Evolutionary conservation across 75 land plant genomes (phyloP), one percentile per base, ranked within the genome.

Genomic region (Gnetum montanum): DNA sequence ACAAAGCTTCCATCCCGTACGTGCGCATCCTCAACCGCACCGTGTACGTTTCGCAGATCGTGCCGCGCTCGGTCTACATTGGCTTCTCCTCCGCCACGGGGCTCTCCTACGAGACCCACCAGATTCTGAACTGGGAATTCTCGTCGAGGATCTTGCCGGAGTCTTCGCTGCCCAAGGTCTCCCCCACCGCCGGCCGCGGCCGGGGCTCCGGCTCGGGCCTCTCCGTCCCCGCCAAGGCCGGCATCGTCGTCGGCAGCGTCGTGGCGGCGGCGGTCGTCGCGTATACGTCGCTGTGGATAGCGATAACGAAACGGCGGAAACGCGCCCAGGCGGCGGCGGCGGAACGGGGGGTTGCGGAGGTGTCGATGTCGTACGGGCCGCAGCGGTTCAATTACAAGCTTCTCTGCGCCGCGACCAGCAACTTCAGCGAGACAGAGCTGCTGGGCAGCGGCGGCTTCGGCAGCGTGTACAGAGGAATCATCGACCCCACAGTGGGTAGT

Each of bases 21-120:
- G n/a, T 18, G 43, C 13, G 13, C 43, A 27, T 49, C 51, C n/a
- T 49, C 1, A 23, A 23, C 2, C 26, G 13, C 26, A 4, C 24
- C 2, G 28, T 49, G n/a, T n/a, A 49, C 13, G 18, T 58, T 10
- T 16, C 26, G 5, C 8, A 44, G 33, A 62, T 67, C 37, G 30
- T 52, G 6, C 65, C 61, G 19, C 25, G 13, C 19, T 18, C 49
- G 2, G 36, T 46, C 19, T 38, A 40, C 13, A 4, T 72, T 4
- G 74, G 74, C 12, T 60, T 72, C 58, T 66, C 74, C 2, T 64
- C 73, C 2, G 29, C 71, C 7, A 59, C 64, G 2, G 74, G 74
- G 15, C 15, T 41, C 1, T 34, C 11, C 6, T 4, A 15, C 8
- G 74, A 69, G n/a, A 3, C 33, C 15, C 64, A 67, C 54, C 25